Conservation (phyloP, 164 flowering plant genomes). For the Amborella trichopoda region DNA sequence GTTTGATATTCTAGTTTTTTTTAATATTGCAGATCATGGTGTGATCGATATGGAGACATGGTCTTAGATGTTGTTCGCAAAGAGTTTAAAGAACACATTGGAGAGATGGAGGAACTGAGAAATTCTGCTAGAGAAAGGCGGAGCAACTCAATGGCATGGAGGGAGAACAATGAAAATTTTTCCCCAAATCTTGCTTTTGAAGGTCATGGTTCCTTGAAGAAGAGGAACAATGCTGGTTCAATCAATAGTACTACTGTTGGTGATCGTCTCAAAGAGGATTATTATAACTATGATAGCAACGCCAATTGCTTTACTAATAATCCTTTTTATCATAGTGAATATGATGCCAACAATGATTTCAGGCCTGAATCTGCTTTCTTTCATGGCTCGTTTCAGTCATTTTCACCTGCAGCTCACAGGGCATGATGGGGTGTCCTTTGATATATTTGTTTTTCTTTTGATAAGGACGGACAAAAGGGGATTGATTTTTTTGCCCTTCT, state of each 20-base stretch:
- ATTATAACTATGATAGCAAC: background rate
- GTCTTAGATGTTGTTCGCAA: conserved; percentile 75
- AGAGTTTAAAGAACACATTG: conserved; percentile 76
- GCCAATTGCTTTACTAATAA: conserved; percentile 6
- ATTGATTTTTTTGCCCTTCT: too few relatives aligned
- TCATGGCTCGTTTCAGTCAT: too few relatives aligned
- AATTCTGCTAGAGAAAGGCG: conserved; percentile 25
- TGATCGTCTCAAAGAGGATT: conserved; percentile 2
- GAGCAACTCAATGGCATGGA: conserved; percentile 32
- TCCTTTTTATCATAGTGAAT: conserved; percentile 15
- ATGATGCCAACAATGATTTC: conserved; percentile 9
- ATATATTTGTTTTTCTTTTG: too few relatives aligned
- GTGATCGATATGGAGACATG: conserved; percentile 63
- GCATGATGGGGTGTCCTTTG: too few relatives aligned
- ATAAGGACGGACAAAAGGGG: too few relatives aligned
- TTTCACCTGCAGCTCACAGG: too few relatives aligned
- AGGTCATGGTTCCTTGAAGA: conserved; percentile 4
- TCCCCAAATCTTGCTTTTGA: conserved; percentile 47
- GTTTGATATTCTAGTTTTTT: background rate
- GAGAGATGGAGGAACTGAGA: conserved; percentile 44
- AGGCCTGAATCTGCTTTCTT: too few relatives aligned
- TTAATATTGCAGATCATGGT: conserved; percentile 41
- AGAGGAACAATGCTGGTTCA: background rate
- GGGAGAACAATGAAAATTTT: conserved; percentile 35
- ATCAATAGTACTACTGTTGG: too few relatives aligned